These are phyloP conservation scores for Stagonosporopsis cucurbitacearum DNA, from an alignment of 2,329 filamentous ascomycete genomes.

Conservation along the genomic window DNA sequence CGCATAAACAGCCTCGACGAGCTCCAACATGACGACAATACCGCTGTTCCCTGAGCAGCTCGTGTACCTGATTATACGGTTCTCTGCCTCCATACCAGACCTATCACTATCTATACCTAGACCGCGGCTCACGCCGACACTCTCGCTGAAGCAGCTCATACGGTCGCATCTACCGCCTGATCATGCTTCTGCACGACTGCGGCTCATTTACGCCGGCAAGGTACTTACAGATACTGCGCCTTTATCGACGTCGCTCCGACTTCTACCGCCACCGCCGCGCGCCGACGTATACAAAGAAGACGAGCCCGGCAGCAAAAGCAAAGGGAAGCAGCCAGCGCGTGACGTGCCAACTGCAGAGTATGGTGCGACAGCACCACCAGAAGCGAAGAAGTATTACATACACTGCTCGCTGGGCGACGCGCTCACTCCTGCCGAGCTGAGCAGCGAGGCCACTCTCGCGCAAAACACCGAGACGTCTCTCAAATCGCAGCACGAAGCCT, in stretches of 20 bases:
- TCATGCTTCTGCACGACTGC: constrained; percentile 73
- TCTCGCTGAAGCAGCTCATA: constrained; percentile 82
- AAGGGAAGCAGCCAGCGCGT: constrained; percentile 71
- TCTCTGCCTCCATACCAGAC: constrained; percentile 84
- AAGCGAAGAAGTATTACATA: constrained; percentile 73
- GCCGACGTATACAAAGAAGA: constrained; percentile 33
- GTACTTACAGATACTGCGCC: constrained; percentile 77
- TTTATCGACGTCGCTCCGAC: constrained; percentile 71
- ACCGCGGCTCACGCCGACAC: constrained; percentile 73
- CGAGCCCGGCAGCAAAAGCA: constrained; percentile 54
- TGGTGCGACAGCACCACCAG: constrained; percentile 27
- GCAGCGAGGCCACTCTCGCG: constrained; percentile 64
- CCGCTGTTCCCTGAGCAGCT: constrained; percentile 45
- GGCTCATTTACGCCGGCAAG: constrained; percentile 88
- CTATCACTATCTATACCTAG: constrained; percentile 76
- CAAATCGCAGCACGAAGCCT: constrained; percentile 35
- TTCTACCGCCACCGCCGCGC: constrained; percentile 62
- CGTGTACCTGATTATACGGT: constrained; percentile 85
- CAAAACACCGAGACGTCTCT: constrained; percentile 49
- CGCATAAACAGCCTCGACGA: constrained; percentile 9
- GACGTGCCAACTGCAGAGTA: constrained; percentile 47
- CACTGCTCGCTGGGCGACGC: constrained; percentile 90
- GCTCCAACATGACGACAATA: constrained; percentile 36
- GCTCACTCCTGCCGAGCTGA: constrained; percentile 72
- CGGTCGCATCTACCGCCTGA: constrained; percentile 70